Conservation (phyloP, 2,329 filamentous ascomycete genomes). For the Ramichloridium luteum region DNA sequence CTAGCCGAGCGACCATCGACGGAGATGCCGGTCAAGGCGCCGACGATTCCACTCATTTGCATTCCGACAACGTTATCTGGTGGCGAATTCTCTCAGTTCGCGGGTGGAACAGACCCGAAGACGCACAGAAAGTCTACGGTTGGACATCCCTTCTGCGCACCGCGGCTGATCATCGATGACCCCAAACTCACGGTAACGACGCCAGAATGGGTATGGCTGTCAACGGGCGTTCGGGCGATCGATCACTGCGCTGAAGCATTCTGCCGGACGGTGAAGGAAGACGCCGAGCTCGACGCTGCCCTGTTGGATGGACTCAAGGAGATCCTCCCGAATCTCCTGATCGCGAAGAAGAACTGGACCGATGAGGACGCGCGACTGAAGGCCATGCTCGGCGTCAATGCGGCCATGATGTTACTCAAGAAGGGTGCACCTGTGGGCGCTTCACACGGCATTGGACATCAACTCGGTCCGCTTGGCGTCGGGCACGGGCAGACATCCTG, state of each 20-base stretch:
- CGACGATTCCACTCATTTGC: conserved; percentile 8
- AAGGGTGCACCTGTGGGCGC: conserved; percentile 27
- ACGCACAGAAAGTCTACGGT: conserved; percentile 10
- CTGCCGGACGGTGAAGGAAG: conserved; percentile 28
- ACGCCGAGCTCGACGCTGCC: conserved; percentile 5
- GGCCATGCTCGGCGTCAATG: conserved; percentile 38
- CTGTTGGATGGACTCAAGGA: conserved; percentile 30
- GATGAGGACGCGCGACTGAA: conserved; percentile 34
- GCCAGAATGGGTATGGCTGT: conserved; percentile 43
- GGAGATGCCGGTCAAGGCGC: background rate
- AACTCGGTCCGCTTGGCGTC: conserved; percentile 41
- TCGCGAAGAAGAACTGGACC: conserved; percentile 25
- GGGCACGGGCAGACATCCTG: conserved; percentile 50
- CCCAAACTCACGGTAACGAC: conserved; percentile 40
- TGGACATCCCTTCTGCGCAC: conserved; percentile 23
- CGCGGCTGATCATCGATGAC: conserved; percentile 44
- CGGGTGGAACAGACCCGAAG: conserved; percentile 26
- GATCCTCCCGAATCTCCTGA: conserved; percentile 35
- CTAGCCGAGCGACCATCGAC: background rate
- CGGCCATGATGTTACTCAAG: conserved; percentile 20
- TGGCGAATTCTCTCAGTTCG: conserved; percentile 25
- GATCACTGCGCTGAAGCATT: conserved; percentile 47
- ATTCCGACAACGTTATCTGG: conserved; percentile 9
- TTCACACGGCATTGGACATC: conserved; percentile 33
- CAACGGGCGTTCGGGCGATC: conserved; percentile 44